phyloP scores from a whole-genome alignment of 768 basidiomycete species.

The Lepiota venenata region DNA sequence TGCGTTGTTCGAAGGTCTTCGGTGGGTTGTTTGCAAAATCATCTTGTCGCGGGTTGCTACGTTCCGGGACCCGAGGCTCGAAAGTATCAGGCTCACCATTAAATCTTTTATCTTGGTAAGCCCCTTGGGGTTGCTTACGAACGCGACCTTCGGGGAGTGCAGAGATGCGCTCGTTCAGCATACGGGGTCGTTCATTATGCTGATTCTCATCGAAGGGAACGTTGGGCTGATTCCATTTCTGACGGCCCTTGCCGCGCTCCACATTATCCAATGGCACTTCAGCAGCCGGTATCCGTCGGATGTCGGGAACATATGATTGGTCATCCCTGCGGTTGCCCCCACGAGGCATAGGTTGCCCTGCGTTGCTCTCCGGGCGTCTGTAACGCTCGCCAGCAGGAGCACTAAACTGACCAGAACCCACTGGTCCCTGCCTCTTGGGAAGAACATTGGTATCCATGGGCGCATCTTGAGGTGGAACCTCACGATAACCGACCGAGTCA shows the following conservation, averaged over 20 bases:
- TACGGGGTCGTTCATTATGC: background rate
- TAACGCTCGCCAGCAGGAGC: conserved; percentile 1
- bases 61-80: conserved; percentile 8
- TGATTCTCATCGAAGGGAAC: background rate
- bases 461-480: background rate
- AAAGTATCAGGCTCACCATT: conserved; percentile 11
- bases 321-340: conserved; percentile 3
- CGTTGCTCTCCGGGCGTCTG: background rate
- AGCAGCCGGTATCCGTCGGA: background rate
- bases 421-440: background rate
- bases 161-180: conserved; percentile 5
- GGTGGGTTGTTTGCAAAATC: background rate
- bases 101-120: conserved; percentile 5
- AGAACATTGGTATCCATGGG: background rate
- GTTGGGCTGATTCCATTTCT: background rate
- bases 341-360: background rate
- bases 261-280: background rate
- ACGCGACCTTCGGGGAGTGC: background rate
- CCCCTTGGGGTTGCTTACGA: conserved; percentile 6
- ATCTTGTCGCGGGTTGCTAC: conserved; percentile 12
- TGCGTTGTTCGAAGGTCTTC: conserved; percentile 10
- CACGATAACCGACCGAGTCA: background rate
- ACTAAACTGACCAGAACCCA: background rate
- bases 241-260: background rate
- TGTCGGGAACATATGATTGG: background rate